Percentiles rank a stretch among this genome's conserved stretches.
These are phyloP conservation scores for Kuraishia capsulata DNA, from an alignment of 805 yeast genomes.

Conservation along the genomic window DNA sequence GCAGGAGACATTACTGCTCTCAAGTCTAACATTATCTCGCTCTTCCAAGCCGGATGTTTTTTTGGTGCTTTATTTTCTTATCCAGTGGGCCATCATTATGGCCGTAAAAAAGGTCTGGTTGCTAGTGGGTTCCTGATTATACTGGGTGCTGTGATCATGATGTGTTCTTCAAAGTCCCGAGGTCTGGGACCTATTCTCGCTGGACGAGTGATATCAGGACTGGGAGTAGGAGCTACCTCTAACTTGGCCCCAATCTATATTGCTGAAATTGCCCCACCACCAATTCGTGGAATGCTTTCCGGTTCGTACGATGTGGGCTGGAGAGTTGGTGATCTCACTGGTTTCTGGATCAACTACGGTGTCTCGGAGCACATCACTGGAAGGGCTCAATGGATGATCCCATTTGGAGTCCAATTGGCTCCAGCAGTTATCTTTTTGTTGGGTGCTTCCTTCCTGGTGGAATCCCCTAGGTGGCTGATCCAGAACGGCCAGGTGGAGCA, in stretches of 20 bases:
- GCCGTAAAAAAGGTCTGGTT: conserved; percentile 29
- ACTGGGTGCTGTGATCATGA: conserved; percentile 33
- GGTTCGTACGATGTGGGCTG: conserved; percentile 40
- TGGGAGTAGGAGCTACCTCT: conserved; percentile 44
- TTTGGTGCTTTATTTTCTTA: conserved; percentile 35
- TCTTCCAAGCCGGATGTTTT: conserved; percentile 45
- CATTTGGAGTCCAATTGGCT: conserved; percentile 31
- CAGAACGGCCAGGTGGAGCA: conserved; percentile 23
- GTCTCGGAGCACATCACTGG: conserved; percentile 22
- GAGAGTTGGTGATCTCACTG: conserved; percentile 38
- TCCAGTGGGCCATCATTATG: conserved; percentile 30
- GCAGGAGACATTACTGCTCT: conserved; percentile 15
- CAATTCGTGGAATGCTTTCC: conserved; percentile 34
- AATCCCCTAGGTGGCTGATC: conserved; percentile 37
- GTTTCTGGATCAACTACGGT: conserved; percentile 43
- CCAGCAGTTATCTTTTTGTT: conserved; percentile 33
- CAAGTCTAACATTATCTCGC: conserved; percentile 33
- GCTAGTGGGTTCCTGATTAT: conserved; percentile 30
- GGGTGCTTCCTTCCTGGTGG: conserved; percentile 30
- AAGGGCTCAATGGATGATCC: conserved; percentile 36
- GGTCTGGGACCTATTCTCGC: conserved; percentile 40
- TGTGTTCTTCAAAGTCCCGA: conserved; percentile 19
- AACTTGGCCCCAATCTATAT: conserved; percentile 40
- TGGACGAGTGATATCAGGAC: conserved; percentile 43
- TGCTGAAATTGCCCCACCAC: conserved; percentile 34